phyloP scores from a whole-genome alignment of 2,329 filamentous ascomycete species.

The Kalaharituber pfeilii region DNA sequence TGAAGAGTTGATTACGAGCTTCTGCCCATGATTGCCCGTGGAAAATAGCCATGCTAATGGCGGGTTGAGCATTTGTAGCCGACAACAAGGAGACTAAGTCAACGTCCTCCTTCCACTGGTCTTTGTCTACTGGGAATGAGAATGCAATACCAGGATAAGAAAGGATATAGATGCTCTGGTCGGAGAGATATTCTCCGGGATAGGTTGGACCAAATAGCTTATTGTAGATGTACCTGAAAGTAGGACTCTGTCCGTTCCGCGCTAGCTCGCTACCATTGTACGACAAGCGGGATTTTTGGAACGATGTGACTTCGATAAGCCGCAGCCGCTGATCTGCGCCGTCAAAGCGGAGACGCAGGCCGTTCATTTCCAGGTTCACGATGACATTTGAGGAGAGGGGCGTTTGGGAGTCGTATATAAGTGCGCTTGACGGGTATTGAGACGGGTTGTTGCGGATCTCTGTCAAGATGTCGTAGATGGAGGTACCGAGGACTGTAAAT shows the following conservation, averaged over 20 bases:
- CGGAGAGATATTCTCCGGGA: constrained; percentile 71
- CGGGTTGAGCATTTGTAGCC: constrained; percentile 55
- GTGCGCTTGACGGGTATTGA: constrained; percentile 56
- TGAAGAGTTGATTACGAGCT: constrained; percentile 59
- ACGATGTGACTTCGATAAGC: constrained; percentile 79
- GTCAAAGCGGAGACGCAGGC: constrained; percentile 79
- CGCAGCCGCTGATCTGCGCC: constrained; percentile 81
- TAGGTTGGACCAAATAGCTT: constrained; percentile 87
- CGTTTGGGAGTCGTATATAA: constrained; percentile 41
- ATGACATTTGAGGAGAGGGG: constrained; percentile 34
- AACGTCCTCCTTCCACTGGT: constrained; percentile 32
- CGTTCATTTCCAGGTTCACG: constrained; percentile 64
- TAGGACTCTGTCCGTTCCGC: constrained; percentile 38
- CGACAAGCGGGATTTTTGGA: constrained; percentile 63
- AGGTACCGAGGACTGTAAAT: constrained; percentile 61
- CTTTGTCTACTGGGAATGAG: constrained; percentile 56
- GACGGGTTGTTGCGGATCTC: constrained; percentile 79
- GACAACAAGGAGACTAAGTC: constrained; percentile 80
- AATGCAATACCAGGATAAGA: constrained; percentile 93
- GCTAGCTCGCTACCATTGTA: constrained; percentile 60
- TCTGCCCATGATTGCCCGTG: constrained; percentile 81
- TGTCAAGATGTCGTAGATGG: constrained; percentile 74
- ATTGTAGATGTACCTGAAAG: constrained; percentile 80
- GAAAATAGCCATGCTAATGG: constrained; percentile 79
- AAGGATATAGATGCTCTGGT: constrained; percentile 62